Evolutionary conservation across 1,284 basidiomycete genomes (phyloP), one percentile per base, ranked within the genome.

Genomic region (Trametes hirsuta): DNA sequence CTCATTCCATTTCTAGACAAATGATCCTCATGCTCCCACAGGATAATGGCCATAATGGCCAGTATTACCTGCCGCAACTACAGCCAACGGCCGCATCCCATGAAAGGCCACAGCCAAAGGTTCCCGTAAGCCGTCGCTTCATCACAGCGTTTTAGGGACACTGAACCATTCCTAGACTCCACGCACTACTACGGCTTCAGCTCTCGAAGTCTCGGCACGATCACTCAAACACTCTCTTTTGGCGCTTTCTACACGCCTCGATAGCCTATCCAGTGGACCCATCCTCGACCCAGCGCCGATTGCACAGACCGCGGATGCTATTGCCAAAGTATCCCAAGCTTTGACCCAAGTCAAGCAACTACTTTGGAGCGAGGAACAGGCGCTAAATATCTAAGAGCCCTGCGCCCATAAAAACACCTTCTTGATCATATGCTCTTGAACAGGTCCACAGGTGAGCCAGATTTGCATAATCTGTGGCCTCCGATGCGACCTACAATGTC

Each of bases 221-320:
- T 79, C 85, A 6, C 76, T 92, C 46, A 82, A 86, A 66, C 64
- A 72, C 24, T 79, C 85, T n/a, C 75, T 92, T 39, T 74, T 77
- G 39, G 69, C 70, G 15, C 74, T 93, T 39, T 84, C 88, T 2
- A 71, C 79, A 37, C 81, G 81, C 68, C 71, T 92, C 47, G 72
- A 75, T 24, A 66, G 73, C 24, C 73, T 84, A 21, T 77, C 84
- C 5, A 71, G 72, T 34, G 75, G 72, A 45, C 65, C 76, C 6
- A 60, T 74, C 30, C 45, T 82, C 50, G 86, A 91, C 66, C 77
- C 80, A 22, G 56, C 67, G 18, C 75, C 80, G 15, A 82, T 93
- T 53, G 81, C 79, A 25, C 75, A 78, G 47, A 85, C 83, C 4
- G 88, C 90, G n/a, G 88, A 91, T 61, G 84, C 88, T 1, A 88